Evolutionary conservation across 2,329 filamentous ascomycete genomes (phyloP), one percentile per base, ranked within the genome.

Genomic region (Diaporthe humulicola): DNA sequence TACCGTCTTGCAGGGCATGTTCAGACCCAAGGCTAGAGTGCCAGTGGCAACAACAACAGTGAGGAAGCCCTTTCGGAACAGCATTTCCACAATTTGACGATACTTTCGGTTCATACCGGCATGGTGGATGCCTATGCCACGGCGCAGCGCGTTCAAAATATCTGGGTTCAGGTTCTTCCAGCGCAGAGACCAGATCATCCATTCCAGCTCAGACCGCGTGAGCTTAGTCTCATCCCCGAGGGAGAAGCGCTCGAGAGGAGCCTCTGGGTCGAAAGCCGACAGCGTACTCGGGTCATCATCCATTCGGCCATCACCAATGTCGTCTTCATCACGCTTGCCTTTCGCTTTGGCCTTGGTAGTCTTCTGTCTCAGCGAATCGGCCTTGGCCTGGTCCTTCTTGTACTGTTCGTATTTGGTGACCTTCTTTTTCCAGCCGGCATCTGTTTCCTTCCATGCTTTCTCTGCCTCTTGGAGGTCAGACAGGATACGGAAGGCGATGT

Each of bases 1-100:
- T 0, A 95, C 93, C 1, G 94, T 96, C 81, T 94, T 94, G 81
- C 93, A 96, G 14, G 94, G 94, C 92, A 95, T 94, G 78, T 95
- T 96, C 85, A 96, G 93, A 85, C 94, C 94, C 7, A 96, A 85
- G 2, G 93, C 92, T 30, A 95, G 87, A 0, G 93, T 95, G 1
- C 93, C 94, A 1, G 94, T 96, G 0, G 94, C 93, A 36, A 96
- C 88, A 38, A 96, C 91, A 1, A 93, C 91, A 10, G 90, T 88
- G 54, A 96, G 82, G 79, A 90, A 95, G 0, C 93, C 93, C 80
- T 90, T 93, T 12, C 94, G 89, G 83, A 95, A 95, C 10, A 95
- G 84, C 75, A 94, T 93, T 80, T 95, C 93, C 1, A 94, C 92
- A 28, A 88, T 87, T 81, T 95, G 93, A 50, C 94, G 90, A 80